Base-by-base conservation (phyloP, 2,329 filamentous ascomycete species). In the Aspergillus uvarum region DNA sequence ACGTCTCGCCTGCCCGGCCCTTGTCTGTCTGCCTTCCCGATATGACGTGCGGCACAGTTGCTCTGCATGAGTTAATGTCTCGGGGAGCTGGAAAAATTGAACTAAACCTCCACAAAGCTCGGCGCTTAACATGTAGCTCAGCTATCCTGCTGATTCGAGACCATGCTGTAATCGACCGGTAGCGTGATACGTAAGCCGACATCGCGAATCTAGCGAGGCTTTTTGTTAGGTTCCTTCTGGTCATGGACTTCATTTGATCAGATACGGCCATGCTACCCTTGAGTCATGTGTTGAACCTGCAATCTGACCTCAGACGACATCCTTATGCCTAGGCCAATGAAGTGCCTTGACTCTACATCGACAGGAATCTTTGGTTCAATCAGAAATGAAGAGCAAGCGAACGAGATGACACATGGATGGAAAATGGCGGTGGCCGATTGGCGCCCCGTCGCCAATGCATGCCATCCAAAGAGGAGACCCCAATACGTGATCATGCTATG, bases 11-110 rank as follows among this genome's bases (percentile, higher is more conserved):
- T 26, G 38, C 38, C 47, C 22, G 22, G 22, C 22, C 22, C 22
- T 22, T 52, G 60, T 44, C 38, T 47, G 54, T 38, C 47, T 47
- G 31, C 24, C 58, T 59, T 59, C 47, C 59, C 48, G 47, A 7
- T 56, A 55, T 52, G 47, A 54, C 56, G 32, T 65, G 63, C 58
- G 63, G 64, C 64, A 60, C 61, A 64, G 64, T 59, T 58, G 52
- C 50, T 48, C 31, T 65, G 57, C 64, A 66, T 58, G 51, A 21
- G 44, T 47, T 19, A 8, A 24, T 35, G 35, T 38, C 32, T 42
- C 5, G 16, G 5, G 6, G 16, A 35, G 14, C 11, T n/a, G 38
- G 16, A n/a, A 16, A 42, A 16, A 42, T n/a, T 4, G 2, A 16
- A 42, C 38, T 42, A 42, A 42, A 19, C 38, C 38, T 42, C 38